phyloP scores from a whole-genome alignment of 2,329 filamentous ascomycete species.

The Fusarium pseudonygamai region DNA sequence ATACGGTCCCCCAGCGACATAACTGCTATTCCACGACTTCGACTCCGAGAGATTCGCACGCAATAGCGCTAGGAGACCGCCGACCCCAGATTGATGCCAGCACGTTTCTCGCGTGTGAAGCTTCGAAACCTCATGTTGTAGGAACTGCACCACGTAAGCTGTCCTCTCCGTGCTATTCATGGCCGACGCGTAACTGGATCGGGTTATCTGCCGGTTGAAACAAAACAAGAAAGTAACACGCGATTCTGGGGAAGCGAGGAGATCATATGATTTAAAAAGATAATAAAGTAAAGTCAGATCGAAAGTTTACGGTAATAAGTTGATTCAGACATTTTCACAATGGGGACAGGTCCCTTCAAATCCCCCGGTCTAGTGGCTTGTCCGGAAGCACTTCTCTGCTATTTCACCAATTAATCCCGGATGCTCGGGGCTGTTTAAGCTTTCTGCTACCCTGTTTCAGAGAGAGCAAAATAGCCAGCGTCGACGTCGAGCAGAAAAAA shows the following conservation, averaged over 20 bases:
- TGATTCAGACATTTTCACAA: neutral
- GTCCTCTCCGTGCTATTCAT: neutral
- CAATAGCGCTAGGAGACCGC: neutral
- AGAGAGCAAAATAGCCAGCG: too few species aligned
- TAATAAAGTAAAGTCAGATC: neutral
- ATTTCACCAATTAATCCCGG: neutral
- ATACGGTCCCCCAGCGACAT: neutral
- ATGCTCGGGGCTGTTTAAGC: neutral
- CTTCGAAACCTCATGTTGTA: neutral
- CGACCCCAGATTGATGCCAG: slow-evolving; percentile 9
- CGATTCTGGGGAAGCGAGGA: neutral
- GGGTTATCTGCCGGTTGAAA: neutral
- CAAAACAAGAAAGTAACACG: neutral
- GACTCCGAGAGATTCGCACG: neutral
- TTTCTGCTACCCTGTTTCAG: slow-evolving; percentile 2
- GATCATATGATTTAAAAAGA: neutral
- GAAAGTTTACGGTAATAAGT: neutral
- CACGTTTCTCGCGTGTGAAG: slow-evolving; percentile 4
- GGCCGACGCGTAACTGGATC: neutral
- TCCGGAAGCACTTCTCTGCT: neutral
- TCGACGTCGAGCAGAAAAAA: neutral
- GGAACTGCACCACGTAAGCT: neutral
- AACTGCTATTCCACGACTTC: neutral
- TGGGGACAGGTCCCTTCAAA: neutral
- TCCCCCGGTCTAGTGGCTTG: neutral